phyloP scores from a whole-genome alignment of 2,329 filamentous ascomycete genomes.

The Fusarium tricinctum region DNA sequence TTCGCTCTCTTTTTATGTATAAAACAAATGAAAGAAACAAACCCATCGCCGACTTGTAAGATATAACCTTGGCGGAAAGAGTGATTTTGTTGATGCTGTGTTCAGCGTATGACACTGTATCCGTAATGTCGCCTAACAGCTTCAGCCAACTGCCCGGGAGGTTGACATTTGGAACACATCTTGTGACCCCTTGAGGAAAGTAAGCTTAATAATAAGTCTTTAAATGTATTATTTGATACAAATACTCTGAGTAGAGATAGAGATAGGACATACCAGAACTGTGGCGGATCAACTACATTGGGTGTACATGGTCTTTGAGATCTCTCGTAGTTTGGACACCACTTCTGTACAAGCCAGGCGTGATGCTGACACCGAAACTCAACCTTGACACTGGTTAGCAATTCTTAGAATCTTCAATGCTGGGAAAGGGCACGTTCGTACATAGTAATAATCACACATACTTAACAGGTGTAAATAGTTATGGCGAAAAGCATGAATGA shows the following conservation, averaged over 20 bases:
- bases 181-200: slow-evolving; percentile 29
- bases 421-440: slow-evolving; percentile 10
- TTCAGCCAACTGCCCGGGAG: slow-evolving; percentile 38
- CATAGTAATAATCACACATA: slow-evolving; percentile 49
- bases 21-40: background rate
- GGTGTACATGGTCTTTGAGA: slow-evolving; percentile 44
- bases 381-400: slow-evolving; percentile 32
- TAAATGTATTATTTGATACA: too few relatives aligned
- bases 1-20: background rate
- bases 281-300: slow-evolving; percentile 44
- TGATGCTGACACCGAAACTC: slow-evolving; percentile 47
- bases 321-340: slow-evolving; percentile 44
- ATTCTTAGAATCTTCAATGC: background rate
- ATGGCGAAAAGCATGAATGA: background rate
- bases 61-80: too few relatives aligned
- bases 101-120: slow-evolving; percentile 17
- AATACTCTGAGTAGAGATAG: background rate
- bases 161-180: slow-evolving; percentile 42
- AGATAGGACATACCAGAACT: slow-evolving; percentile 42
- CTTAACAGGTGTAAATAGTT: slow-evolving; percentile 3
- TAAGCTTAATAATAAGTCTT: slow-evolving; percentile 6
- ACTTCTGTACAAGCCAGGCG: slow-evolving; percentile 46
- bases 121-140: slow-evolving; percentile 38
- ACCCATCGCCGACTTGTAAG: background rate
- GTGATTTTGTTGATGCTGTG: too few relatives aligned